These are phyloP conservation scores for Trichoderma pleuroti DNA, from an alignment of 2,329 filamentous ascomycete genomes.

Conservation along the genomic window DNA sequence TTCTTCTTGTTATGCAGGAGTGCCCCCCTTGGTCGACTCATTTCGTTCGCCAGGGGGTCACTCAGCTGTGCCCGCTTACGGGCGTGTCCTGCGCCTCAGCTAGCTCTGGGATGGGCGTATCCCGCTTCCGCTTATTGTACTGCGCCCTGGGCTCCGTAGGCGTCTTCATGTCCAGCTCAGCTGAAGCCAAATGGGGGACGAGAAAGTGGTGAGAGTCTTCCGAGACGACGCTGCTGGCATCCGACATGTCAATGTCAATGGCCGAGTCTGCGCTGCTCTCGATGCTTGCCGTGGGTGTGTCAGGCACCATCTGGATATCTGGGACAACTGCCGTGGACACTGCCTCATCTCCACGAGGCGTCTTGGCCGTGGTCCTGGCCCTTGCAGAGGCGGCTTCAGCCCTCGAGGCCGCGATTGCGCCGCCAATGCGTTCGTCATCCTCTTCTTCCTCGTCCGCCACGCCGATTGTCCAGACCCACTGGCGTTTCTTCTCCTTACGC, in stretches of 20 bases:
- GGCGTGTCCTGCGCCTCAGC: constrained; percentile 14
- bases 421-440: constrained; percentile 41
- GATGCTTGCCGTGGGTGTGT: constrained; percentile 41
- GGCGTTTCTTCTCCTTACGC: constrained; percentile 56
- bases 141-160: constrained; percentile 32
- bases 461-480: constrained; percentile 65
- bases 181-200: constrained; percentile 24
- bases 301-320: constrained; percentile 21
- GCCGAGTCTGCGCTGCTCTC: constrained; percentile 32
- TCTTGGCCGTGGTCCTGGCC: constrained; percentile 20
- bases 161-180: constrained; percentile 38
- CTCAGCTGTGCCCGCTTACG: constrained; percentile 1
- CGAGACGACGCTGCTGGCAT: constrained; percentile 39
- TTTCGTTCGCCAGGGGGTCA: neutral
- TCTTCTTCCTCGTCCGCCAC: constrained; percentile 47
- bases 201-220: constrained; percentile 29
- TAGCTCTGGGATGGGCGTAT: constrained; percentile 28
- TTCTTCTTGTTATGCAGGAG: neutral
- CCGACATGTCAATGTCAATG: constrained; percentile 50
- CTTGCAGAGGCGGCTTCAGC: constrained; percentile 29
- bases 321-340: neutral
- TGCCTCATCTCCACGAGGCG: neutral
- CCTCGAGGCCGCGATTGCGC: constrained; percentile 41
- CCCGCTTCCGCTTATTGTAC: constrained; percentile 19
- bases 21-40: neutral